These are phyloP conservation scores for Hygrocybe coccinea DNA, from an alignment of 768 basidiomycete genomes.

Conservation along the genomic window DNA sequence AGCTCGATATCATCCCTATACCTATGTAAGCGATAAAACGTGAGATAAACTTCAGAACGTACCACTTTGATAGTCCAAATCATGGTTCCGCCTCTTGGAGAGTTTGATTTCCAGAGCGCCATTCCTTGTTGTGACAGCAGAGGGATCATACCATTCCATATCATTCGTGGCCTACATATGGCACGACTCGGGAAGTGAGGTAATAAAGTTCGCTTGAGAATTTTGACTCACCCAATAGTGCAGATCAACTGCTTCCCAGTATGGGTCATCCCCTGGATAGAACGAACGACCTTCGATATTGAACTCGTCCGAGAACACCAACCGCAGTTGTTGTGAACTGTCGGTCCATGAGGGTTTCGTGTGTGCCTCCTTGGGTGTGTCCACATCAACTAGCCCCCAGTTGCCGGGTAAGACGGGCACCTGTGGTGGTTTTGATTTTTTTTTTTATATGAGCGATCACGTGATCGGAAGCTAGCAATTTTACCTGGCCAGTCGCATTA, in stretches of 20 bases:
- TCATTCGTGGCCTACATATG: constrained; percentile 60
- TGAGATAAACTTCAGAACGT: constrained; percentile 21
- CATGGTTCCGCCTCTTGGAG: constrained; percentile 53
- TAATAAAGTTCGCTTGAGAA: background rate
- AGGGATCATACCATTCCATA: constrained; percentile 86
- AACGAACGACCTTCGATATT: constrained; percentile 70
- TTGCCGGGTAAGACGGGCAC: constrained; percentile 56
- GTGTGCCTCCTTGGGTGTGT: constrained; percentile 56
- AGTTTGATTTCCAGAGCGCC: constrained; percentile 73
- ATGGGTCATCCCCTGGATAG: constrained; percentile 81
- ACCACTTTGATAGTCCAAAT: constrained; percentile 67
- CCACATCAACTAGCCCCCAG: constrained; percentile 52
- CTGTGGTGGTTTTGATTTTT: constrained; percentile 30
- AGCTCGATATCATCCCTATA: constrained; percentile 43
- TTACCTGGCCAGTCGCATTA: constrained; percentile 63
- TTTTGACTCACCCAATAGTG: constrained; percentile 61
- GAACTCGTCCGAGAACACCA: constrained; percentile 83
- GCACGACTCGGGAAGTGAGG: constrained; percentile 15
- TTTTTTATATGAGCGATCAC: constrained; percentile 20
- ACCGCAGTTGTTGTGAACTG: constrained; percentile 45
- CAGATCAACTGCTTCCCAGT: constrained; percentile 74
- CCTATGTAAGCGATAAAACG: constrained; percentile 32
- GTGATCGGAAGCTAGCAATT: constrained; percentile 1
- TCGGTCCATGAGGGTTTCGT: constrained; percentile 53
- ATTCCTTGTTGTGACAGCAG: constrained; percentile 59